These are phyloP conservation scores for Pythium dissimile DNA, from an alignment of 352 stramenopile genomes.

Conservation along the genomic window DNA sequence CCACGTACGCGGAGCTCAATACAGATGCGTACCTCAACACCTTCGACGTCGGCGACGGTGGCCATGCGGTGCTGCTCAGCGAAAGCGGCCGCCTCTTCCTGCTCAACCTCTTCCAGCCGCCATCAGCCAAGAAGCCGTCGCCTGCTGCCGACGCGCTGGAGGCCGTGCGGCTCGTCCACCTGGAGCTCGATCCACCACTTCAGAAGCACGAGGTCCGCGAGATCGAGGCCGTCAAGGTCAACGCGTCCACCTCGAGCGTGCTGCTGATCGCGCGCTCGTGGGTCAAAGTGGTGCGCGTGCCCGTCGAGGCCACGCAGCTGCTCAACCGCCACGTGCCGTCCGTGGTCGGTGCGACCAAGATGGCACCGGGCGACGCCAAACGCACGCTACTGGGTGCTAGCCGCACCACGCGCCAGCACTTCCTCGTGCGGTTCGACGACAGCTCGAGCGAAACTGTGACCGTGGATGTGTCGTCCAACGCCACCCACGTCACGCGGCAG, in stretches of 20 bases:
- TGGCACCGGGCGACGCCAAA: conserved; percentile 10
- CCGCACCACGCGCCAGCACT: conserved; percentile 27
- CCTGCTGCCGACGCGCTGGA: not conserved
- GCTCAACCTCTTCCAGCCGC: conserved; percentile 48
- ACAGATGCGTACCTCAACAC: conserved; percentile 55
- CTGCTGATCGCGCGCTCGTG: conserved; percentile 54
- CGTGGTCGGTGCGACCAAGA: not conserved
- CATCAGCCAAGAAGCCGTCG: conserved; percentile 13
- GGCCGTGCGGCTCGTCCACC: conserved; percentile 33
- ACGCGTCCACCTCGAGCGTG: conserved; percentile 45
- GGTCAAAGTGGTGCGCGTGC: conserved; percentile 60
- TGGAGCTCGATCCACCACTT: conserved; percentile 60
- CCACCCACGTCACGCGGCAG: conserved; percentile 13
- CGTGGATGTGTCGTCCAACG: conserved; percentile 21
- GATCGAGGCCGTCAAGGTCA: conserved; percentile 61
- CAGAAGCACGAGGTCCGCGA: conserved; percentile 36
- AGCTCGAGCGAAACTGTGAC: conserved; percentile 26
- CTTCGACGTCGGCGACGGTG: conserved; percentile 61
- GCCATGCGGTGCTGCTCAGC: conserved; percentile 44
- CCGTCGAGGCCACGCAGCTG: conserved; percentile 19
- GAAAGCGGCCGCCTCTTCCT: conserved; percentile 47
- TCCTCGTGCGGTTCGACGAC: conserved; percentile 48
- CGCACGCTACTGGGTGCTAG: conserved; percentile 3
- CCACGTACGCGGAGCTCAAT: conserved; percentile 46
- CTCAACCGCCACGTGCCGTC: conserved; percentile 5